Percentiles rank a stretch among this genome's conserved stretches.
phyloP scores from a whole-genome alignment of 139 green algal genomes.

The Haematococcus sp. region DNA sequence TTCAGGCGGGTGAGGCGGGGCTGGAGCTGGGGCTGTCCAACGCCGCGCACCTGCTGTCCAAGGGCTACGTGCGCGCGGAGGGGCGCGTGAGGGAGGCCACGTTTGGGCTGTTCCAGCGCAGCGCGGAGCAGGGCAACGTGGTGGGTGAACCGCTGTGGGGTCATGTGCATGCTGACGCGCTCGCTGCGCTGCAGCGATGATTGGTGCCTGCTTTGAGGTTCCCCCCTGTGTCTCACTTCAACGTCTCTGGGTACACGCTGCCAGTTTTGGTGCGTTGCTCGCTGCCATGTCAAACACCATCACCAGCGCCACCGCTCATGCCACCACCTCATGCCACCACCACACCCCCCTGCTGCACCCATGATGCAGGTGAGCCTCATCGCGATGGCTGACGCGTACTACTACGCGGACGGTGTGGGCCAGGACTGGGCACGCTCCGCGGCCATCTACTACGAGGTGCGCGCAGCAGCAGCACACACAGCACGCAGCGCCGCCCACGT shows the following conservation, averaged over 20 bases:
- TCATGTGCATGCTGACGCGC: too few relatives aligned
- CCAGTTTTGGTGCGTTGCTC: too few relatives aligned
- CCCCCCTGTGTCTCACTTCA: too few relatives aligned
- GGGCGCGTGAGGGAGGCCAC: conserved; percentile 26
- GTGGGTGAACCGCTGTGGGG: too few relatives aligned
- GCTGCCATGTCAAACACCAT: too few relatives aligned
- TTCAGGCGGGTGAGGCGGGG: conserved; percentile 76
- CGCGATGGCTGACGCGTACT: conserved; percentile 81
- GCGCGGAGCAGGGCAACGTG: conserved; percentile 74
- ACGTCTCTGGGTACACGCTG: too few relatives aligned
- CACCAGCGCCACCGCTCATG: too few relatives aligned
- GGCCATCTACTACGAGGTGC: conserved; percentile 59
- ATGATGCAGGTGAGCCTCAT: conserved; percentile 74
- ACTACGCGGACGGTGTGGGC: conserved; percentile 73
- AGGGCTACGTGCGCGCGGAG: conserved; percentile 24
- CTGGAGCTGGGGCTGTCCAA: conserved; percentile 90
- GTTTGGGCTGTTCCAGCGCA: conserved; percentile 54
- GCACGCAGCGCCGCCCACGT: too few relatives aligned
- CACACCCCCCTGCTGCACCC: too few relatives aligned
- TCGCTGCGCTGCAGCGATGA: too few relatives aligned
- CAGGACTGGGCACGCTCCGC: conserved; percentile 44
- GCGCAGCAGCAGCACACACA: not conserved
- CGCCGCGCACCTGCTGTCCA: conserved; percentile 87
- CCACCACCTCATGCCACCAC: too few relatives aligned
- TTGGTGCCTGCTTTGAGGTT: too few relatives aligned